Evolutionary conservation across 768 basidiomycete genomes (phyloP).

Genomic region (Boletus bicolor): DNA sequence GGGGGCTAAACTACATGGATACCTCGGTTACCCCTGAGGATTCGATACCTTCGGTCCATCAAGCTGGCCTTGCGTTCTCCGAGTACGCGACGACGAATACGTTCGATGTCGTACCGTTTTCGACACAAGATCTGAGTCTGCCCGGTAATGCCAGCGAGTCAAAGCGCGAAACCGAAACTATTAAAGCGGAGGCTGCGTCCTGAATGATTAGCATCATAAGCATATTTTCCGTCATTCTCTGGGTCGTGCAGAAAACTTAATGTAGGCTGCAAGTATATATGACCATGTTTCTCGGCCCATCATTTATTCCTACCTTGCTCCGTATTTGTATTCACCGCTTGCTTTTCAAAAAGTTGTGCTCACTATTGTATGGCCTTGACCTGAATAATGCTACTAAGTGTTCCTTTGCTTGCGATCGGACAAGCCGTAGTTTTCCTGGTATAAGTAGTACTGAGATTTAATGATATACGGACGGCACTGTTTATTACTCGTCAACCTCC

Average conservation of each 20-base stretch:
- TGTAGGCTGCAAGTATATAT: constrained; percentile 32
- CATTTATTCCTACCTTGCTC: constrained; percentile 40
- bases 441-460: constrained; percentile 21
- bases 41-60: constrained; percentile 54
- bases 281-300: constrained; percentile 28
- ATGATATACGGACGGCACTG: constrained; percentile 13
- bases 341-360: constrained; percentile 34
- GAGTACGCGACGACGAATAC: constrained; percentile 64
- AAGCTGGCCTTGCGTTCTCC: constrained; percentile 63
- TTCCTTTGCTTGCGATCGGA: constrained; percentile 14
- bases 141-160: constrained; percentile 53
- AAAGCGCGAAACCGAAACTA: constrained; percentile 59
- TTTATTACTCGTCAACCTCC: constrained; percentile 32
- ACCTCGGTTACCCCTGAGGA: constrained; percentile 64
- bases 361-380: constrained; percentile 35
- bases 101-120: constrained; percentile 71
- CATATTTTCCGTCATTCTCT: constrained; percentile 24
- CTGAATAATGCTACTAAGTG: constrained; percentile 31
- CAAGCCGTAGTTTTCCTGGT: constrained; percentile 14
- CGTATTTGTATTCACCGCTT: constrained; percentile 35
- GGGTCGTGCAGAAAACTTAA: constrained; percentile 31
- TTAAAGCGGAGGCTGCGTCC: constrained; percentile 60
- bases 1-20: constrained; percentile 75
- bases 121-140: constrained; percentile 64
- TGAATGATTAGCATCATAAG: constrained; percentile 22